Evolutionary conservation across 2,329 filamentous ascomycete genomes (phyloP).

Genomic region (Parastagonospora avenae): DNA sequence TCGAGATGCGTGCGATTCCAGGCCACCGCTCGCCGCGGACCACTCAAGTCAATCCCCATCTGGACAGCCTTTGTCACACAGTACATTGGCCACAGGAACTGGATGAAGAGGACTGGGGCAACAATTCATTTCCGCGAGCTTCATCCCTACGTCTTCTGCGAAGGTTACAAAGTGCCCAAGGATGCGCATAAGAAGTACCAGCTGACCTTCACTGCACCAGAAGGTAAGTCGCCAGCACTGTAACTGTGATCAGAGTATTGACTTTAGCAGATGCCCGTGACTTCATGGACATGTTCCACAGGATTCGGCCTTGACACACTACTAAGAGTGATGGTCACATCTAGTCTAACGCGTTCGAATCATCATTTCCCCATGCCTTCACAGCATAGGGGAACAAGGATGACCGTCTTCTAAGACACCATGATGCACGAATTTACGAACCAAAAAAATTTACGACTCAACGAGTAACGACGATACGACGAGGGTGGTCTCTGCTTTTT

Average conservation of each 20-base stretch:
- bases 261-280: slow-evolving; percentile 27
- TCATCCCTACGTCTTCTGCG: slow-evolving; percentile 59
- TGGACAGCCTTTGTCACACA: slow-evolving; percentile 59
- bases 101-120: slow-evolving; percentile 52
- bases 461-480: slow-evolving; percentile 31
- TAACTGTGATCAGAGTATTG: neutral
- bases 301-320: slow-evolving; percentile 22
- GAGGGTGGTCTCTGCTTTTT: slow-evolving; percentile 35
- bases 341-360: too few relatives aligned
- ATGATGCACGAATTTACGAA: slow-evolving; percentile 11
- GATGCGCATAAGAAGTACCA: slow-evolving; percentile 38
- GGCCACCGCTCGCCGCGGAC: slow-evolving; percentile 59
- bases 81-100: slow-evolving; percentile 53
- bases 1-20: slow-evolving; percentile 62
- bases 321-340: too few relatives aligned
- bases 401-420: neutral
- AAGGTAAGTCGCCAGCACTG: slow-evolving; percentile 28
- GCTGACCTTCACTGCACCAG: slow-evolving; percentile 38
- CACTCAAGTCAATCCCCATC: slow-evolving; percentile 60
- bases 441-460: slow-evolving; percentile 26
- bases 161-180: slow-evolving; percentile 52
- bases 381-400: too few relatives aligned
- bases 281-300: slow-evolving; percentile 41
- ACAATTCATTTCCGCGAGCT: slow-evolving; percentile 57
- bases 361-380: too few relatives aligned